Conservation (phyloP, 1,284 basidiomycete genomes). For the Ustilago hordei region DNA sequence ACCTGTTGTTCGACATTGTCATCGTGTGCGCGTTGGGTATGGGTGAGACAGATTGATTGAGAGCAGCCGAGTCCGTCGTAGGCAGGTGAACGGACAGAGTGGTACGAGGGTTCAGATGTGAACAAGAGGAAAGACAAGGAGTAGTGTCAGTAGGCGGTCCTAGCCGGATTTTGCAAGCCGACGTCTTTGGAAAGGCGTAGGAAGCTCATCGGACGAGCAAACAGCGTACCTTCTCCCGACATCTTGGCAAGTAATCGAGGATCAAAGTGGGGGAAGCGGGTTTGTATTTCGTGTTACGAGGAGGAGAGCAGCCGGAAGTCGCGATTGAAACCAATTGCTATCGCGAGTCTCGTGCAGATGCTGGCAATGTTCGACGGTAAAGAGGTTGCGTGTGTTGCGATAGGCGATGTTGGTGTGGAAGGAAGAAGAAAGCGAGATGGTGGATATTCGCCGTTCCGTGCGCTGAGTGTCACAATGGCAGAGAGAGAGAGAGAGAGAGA, state of each 20-base stretch:
- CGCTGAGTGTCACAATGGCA: neutral
- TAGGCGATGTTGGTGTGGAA: neutral
- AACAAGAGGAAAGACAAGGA: neutral
- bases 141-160: neutral
- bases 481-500: constrained; percentile 7
- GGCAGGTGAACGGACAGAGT: neutral
- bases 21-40: neutral
- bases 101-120: neutral
- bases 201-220: neutral
- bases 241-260: constrained; percentile 25
- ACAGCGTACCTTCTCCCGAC: constrained; percentile 54
- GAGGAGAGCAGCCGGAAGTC: neutral
- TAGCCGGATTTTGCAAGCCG: neutral
- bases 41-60: neutral
- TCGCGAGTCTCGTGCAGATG: neutral
- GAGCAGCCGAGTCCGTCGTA: neutral
- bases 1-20: constrained; percentile 31
- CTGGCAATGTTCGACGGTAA: neutral
- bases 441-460: constrained; percentile 19
- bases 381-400: neutral
- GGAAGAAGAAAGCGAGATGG: neutral
- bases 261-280: constrained; percentile 15
- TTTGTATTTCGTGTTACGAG: neutral
- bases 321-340: neutral
- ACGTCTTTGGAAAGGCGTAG: too few species aligned